Evolutionary conservation across 169 alveolate genomes (phyloP), one percentile per base, ranked within the genome.

Genomic region (Blepharisma undulans): DNA sequence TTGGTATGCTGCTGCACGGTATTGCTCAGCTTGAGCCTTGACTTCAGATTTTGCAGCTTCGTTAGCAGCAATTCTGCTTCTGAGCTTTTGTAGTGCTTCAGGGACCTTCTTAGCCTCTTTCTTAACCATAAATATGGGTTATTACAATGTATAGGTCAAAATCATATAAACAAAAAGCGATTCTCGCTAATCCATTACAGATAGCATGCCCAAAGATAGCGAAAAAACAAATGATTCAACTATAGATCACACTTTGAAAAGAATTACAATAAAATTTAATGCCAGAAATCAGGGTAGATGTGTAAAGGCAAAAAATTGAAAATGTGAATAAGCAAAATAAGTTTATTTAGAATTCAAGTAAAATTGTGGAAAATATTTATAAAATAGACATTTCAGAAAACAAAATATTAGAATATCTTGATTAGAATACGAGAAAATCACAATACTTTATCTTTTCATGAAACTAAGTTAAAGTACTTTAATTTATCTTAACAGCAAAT

Each of bases 71-170:
- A 84, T 84, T 21, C 89, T 22, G 29, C 77, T 76, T 32, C 60
- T n/a, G 33, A 84, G 89, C 34, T 84, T 84, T 16, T 22, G 33
- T 12, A 48, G 36, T 22, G 77, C 27, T 22, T 34, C 79, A 36
- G 89, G 89, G 34, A 32, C 77, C 60, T 84, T n/a, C 78, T 84
- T 84, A 29, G 80, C 36, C 80, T 29, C 80, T 72, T 72, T 72
- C 33, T 72, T 72, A 22, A 72, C 80, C 80, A 72, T 72, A 48
- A 48, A 48, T 48, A 48, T 48, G 66, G 66, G 14, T 48, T 48
- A 48, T 48, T 48, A 48, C 66, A 48, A 48, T 48, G 66, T 12
- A 48, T 48, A 48, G 66, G 12, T 48, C 66, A 48, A 48, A 48
- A 18, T 48, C 66, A 48, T 48, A 48, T 48, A 48, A 48, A 48